Conservation (phyloP, 228 moss, liverwort and hornwort genomes). For the Sphagnum fallax region DNA sequence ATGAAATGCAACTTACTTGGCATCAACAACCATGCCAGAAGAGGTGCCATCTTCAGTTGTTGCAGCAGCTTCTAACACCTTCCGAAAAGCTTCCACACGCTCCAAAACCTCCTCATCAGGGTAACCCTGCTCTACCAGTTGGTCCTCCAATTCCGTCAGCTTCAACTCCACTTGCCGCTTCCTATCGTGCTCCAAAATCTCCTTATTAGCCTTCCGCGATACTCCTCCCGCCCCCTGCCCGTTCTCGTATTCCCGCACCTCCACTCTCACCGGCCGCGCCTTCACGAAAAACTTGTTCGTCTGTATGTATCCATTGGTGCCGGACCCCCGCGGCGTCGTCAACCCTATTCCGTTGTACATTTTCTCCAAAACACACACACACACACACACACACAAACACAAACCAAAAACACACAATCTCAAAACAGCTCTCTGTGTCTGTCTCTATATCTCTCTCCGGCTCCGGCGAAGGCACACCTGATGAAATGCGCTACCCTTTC, state of each 20-base stretch:
- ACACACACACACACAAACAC: not conserved
- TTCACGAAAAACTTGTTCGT: constrained; percentile 97
- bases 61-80: constrained; percentile 54
- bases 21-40: constrained; percentile 22
- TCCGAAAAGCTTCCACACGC: constrained; percentile 66
- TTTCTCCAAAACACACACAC: constrained; percentile 3
- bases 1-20: constrained; percentile 11
- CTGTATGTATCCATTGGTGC: constrained; percentile 97
- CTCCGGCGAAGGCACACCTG: no score
- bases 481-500: no score
- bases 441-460: no score
- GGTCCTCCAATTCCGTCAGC: constrained; percentile 86
- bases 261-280: constrained; percentile 75
- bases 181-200: constrained; percentile 89
- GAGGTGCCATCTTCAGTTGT: constrained; percentile 53
- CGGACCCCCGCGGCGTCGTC: constrained; percentile 96
- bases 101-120: constrained; percentile 74
- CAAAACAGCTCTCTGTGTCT: no score
- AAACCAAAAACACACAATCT: no score
- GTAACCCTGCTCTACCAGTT: constrained; percentile 79
- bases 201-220: constrained; percentile 85
- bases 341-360: constrained; percentile 99
- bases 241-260: constrained; percentile 78
- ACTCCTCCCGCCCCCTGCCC: constrained; percentile 94
- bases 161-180: constrained; percentile 94